Percentiles rank a stretch among this genome's conserved stretches.
Conservation (phyloP, 345 rosid species). For the Hirschfeldia incana region DNA sequence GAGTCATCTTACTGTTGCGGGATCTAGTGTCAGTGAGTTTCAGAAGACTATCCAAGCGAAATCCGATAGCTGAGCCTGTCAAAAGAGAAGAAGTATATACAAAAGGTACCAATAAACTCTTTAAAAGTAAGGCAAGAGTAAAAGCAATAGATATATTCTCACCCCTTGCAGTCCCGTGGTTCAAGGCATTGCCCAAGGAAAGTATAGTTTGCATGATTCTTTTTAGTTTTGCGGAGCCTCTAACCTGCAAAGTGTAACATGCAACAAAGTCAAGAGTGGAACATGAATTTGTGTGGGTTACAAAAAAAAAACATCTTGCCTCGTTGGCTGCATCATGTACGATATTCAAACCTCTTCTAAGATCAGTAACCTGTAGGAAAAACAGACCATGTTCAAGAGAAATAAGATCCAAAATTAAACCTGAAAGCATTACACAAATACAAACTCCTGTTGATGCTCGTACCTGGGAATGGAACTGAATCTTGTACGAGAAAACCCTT, state of each 20-base stretch:
- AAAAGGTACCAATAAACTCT: constrained; percentile 3
- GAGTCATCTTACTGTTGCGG: constrained; percentile 77
- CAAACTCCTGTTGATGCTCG: constrained; percentile 29
- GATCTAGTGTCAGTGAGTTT: constrained; percentile 89
- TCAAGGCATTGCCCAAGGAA: constrained; percentile 84
- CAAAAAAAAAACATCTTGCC: constrained; percentile 47
- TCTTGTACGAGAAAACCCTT: constrained; percentile 75
- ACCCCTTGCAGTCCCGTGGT: constrained; percentile 95
- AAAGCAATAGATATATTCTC: constrained; percentile 34
- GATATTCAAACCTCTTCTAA: constrained; percentile 56
- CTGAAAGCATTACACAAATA: constrained; percentile 15
- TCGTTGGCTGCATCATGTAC: constrained; percentile 69
- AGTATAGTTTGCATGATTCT: constrained; percentile 88
- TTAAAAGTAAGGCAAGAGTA: neutral
- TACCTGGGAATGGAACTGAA: constrained; percentile 73
- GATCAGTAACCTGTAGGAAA: constrained; percentile 73
- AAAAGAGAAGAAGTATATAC: constrained; percentile 10
- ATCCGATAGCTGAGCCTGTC: constrained; percentile 84
- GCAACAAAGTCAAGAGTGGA: constrained; percentile 5
- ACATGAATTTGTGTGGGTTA: constrained; percentile 14
- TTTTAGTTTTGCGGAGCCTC: constrained; percentile 67
- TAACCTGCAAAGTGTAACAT: constrained; percentile 50
- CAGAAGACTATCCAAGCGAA: constrained; percentile 89
- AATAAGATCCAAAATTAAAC: constrained; percentile 13
- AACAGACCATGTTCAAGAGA: constrained; percentile 14